Percentiles rank a stretch among this genome's conserved stretches.
These are phyloP conservation scores for Pleomassaria siparia DNA, from an alignment of 2,329 filamentous ascomycete species.

Conservation along the genomic window DNA sequence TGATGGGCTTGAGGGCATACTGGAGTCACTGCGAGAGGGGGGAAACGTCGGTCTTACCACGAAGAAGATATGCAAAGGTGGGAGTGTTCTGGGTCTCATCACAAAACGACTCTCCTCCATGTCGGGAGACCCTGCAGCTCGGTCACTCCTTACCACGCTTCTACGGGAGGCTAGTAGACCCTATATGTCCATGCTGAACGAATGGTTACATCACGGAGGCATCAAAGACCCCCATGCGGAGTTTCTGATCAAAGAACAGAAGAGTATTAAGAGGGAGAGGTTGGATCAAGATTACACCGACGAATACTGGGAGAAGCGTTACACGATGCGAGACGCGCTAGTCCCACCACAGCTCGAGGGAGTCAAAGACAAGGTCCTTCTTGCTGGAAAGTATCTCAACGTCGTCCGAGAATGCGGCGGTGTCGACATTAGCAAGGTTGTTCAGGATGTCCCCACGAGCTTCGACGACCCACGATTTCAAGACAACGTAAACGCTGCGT, in stretches of 20 bases:
- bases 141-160: slow-evolving; percentile 76
- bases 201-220: slow-evolving; percentile 94
- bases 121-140: slow-evolving; percentile 89
- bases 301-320: slow-evolving; percentile 98
- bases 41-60: slow-evolving; percentile 80
- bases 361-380: slow-evolving; percentile 89
- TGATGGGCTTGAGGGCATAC: slow-evolving; percentile 87
- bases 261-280: slow-evolving; percentile 87
- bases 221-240: slow-evolving; percentile 94
- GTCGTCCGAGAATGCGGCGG: slow-evolving; percentile 96
- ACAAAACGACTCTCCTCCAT: slow-evolving; percentile 83
- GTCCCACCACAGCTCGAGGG: slow-evolving; percentile 88
- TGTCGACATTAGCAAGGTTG: slow-evolving; percentile 87
- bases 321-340: slow-evolving; percentile 88
- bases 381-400: slow-evolving; percentile 97
- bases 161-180: slow-evolving; percentile 86
- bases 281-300: slow-evolving; percentile 97
- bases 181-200: slow-evolving; percentile 98
- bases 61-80: slow-evolving; percentile 96
- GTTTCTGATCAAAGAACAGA: slow-evolving; percentile 93
- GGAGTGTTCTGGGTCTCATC: slow-evolving; percentile 84
- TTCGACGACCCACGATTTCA: slow-evolving; percentile 91
- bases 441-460: slow-evolving; percentile 82
- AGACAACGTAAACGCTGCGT: slow-evolving; percentile 93
- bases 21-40: slow-evolving; percentile 85